A percentile compares a stretch with the other conserved stretches of the same genome.
Evolutionary conservation across 805 yeast genomes (phyloP).

Genomic region (Kodamaea nitidulidarum): DNA sequence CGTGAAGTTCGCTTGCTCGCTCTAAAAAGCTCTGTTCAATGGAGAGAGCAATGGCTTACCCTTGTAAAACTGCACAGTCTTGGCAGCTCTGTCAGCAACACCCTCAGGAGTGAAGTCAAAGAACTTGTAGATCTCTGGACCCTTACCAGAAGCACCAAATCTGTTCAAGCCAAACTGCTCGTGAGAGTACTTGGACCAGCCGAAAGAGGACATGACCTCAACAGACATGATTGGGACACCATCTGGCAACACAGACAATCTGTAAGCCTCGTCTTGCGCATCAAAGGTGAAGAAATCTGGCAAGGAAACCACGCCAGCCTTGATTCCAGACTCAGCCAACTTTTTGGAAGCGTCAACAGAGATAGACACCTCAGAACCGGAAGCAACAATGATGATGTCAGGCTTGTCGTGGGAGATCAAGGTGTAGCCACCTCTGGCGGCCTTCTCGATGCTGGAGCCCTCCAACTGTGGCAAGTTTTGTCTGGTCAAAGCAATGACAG

Average conservation of each 20-base stretch:
- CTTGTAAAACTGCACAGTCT: slow-evolving; percentile 79
- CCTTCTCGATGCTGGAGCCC: slow-evolving; percentile 89
- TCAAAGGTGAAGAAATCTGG: slow-evolving; percentile 93
- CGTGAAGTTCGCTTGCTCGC: neutral
- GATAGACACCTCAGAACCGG: slow-evolving; percentile 92
- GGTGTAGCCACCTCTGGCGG: slow-evolving; percentile 92
- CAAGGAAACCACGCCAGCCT: slow-evolving; percentile 81
- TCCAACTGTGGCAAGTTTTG: slow-evolving; percentile 90
- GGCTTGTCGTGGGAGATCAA: slow-evolving; percentile 51
- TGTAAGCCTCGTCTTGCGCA: slow-evolving; percentile 75
- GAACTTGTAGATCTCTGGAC: slow-evolving; percentile 71
- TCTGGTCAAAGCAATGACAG: slow-evolving; percentile 75
- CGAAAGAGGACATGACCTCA: slow-evolving; percentile 87
- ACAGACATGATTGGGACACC: slow-evolving; percentile 90
- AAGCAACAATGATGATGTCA: slow-evolving; percentile 74
- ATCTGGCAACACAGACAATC: slow-evolving; percentile 85
- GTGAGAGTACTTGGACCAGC: slow-evolving; percentile 95
- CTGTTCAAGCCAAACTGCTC: slow-evolving; percentile 93
- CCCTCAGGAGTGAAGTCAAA: slow-evolving; percentile 94
- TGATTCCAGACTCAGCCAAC: slow-evolving; percentile 61
- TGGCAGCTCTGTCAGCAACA: slow-evolving; percentile 77
- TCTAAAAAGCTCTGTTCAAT: slow-evolving; percentile 70
- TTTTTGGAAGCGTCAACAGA: slow-evolving; percentile 78
- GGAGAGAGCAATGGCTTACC: slow-evolving; percentile 71
- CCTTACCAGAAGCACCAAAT: slow-evolving; percentile 97